Percentiles rank a stretch among this genome's conserved stretches.
phyloP scores from a whole-genome alignment of 768 basidiomycete species.

The Kwoniella bestiolae region DNA sequence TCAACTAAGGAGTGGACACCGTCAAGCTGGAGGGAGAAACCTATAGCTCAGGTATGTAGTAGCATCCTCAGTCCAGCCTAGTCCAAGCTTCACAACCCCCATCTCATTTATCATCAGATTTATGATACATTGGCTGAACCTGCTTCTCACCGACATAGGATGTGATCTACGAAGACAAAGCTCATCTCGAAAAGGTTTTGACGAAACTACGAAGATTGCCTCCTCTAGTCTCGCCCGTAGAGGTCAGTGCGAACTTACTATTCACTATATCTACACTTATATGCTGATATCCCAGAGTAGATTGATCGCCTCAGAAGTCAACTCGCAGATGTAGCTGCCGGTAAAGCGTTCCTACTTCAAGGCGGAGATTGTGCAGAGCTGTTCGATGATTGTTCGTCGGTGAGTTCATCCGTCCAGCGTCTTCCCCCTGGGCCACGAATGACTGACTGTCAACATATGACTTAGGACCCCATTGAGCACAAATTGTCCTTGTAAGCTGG shows the following conservation, averaged over 20 bases:
- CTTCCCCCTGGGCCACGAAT: neutral
- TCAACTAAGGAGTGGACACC: conserved; percentile 66
- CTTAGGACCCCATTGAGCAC: conserved; percentile 57
- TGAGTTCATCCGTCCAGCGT: conserved; percentile 56
- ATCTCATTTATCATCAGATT: too few relatives aligned
- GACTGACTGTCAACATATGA: neutral
- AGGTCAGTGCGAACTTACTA: conserved; percentile 64
- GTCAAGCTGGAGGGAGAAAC: conserved; percentile 77
- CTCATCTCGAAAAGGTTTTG: conserved; percentile 70
- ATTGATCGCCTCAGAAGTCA: conserved; percentile 68
- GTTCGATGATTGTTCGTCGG: conserved; percentile 87
- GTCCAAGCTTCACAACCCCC: too few relatives aligned
- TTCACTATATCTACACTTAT: conserved; percentile 5
- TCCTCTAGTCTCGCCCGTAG: conserved; percentile 87
- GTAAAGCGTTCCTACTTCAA: conserved; percentile 91
- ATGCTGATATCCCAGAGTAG: conserved; percentile 14
- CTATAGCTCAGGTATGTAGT: conserved; percentile 70
- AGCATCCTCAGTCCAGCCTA: too few relatives aligned
- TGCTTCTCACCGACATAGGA: too few relatives aligned
- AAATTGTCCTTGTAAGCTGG: conserved; percentile 56
- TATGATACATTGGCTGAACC: too few relatives aligned
- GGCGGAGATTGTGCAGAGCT: conserved; percentile 98
- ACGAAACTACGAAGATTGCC: conserved; percentile 76
- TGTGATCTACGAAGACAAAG: conserved; percentile 72
- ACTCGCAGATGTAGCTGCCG: conserved; percentile 75